phyloP scores from a whole-genome alignment of 768 basidiomycete genomes.

The Lyophyllum shimeji region DNA sequence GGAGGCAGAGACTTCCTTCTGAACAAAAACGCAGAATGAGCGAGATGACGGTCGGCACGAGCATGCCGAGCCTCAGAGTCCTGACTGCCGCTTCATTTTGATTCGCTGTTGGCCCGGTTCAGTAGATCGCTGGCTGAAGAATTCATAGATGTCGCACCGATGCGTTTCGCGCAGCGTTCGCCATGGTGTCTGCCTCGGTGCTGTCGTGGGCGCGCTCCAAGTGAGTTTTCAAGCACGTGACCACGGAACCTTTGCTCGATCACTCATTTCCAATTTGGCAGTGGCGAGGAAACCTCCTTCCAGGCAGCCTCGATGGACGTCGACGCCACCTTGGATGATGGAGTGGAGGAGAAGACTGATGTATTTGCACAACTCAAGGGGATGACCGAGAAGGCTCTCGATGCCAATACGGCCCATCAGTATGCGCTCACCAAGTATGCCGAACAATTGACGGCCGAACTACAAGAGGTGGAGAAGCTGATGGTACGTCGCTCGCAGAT shows the following conservation, averaged over 20 bases:
- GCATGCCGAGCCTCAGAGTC: slow-evolving; percentile 64
- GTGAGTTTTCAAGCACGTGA: slow-evolving; percentile 20
- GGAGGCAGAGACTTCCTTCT: slow-evolving; percentile 65
- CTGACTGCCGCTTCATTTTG: slow-evolving; percentile 76
- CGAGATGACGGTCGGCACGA: slow-evolving; percentile 66
- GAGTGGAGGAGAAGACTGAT: slow-evolving; percentile 2
- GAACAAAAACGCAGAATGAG: slow-evolving; percentile 67
- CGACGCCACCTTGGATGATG: slow-evolving; percentile 5
- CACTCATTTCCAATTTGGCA: background rate
- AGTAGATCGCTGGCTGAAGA: background rate
- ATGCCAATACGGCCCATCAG: slow-evolving; percentile 67
- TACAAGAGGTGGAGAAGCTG: slow-evolving; percentile 59
- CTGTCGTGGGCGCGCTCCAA: slow-evolving; percentile 17
- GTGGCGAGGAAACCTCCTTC: background rate
- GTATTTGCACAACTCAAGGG: slow-evolving; percentile 23
- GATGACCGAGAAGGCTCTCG: slow-evolving; percentile 46
- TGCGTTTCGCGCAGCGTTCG: slow-evolving; percentile 81
- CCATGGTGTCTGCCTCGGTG: slow-evolving; percentile 45
- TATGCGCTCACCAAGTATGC: slow-evolving; percentile 58
- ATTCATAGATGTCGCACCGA: slow-evolving; percentile 43
- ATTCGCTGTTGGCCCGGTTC: slow-evolving; percentile 41
- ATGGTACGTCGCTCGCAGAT: slow-evolving; percentile 45
- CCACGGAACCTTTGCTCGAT: slow-evolving; percentile 3
- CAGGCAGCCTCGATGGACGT: background rate
- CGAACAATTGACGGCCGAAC: slow-evolving; percentile 51